Evolutionary conservation across 306 rosid genomes (phyloP).

Genomic region (Cicer judaicum): DNA sequence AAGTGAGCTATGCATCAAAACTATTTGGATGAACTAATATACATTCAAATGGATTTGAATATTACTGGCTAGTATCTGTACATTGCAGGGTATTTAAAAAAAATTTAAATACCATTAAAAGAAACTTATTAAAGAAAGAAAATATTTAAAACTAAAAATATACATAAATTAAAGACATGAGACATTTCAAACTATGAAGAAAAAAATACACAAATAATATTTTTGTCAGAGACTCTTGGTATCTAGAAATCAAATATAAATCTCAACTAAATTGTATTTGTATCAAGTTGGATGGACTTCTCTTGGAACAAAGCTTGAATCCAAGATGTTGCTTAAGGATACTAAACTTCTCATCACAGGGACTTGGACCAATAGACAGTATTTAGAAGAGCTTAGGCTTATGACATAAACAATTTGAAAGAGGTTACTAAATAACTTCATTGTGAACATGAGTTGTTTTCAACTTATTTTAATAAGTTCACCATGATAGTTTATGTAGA

Average conservation of each 20-base stretch:
- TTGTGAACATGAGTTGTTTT: not conserved
- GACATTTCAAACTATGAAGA: not conserved
- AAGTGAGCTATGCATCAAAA: constrained; percentile 20
- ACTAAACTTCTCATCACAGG: not conserved
- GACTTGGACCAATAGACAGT: not conserved
- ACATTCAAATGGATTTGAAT: not conserved
- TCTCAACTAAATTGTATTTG: not conserved
- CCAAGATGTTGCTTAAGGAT: not conserved
- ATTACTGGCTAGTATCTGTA: not conserved
- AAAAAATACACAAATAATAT: not conserved
- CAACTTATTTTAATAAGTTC: not conserved
- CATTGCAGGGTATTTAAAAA: not conserved
- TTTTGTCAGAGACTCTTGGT: not conserved
- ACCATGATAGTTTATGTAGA: not conserved
- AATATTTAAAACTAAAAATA: not conserved
- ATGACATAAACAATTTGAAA: not conserved
- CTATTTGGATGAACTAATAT: constrained; percentile 18
- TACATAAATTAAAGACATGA: not conserved
- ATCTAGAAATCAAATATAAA: not conserved
- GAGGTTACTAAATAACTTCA: not conserved
- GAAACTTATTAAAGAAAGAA: not conserved
- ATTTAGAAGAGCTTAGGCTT: not conserved
- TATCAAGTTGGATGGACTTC: not conserved
- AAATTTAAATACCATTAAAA: not conserved
- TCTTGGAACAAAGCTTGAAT: not conserved